These are phyloP conservation scores for Diplodia corticola DNA, from an alignment of 2,329 filamentous ascomycete genomes.

Conservation along the genomic window DNA sequence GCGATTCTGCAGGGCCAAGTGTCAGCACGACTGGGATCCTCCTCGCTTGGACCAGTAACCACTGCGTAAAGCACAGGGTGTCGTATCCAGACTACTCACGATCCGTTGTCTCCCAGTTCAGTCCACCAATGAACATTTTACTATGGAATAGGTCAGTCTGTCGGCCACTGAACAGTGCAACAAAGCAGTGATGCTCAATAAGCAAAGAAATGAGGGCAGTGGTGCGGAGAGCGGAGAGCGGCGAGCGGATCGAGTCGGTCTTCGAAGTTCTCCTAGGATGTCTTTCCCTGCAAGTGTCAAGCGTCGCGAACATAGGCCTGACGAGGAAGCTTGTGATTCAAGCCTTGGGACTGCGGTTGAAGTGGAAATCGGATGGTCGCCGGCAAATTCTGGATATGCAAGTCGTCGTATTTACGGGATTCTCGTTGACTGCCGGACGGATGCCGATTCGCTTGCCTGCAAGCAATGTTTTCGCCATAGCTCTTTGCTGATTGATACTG, in stretches of 20 bases:
- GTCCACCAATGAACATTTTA: conserved; percentile 99
- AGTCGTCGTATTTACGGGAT: background rate
- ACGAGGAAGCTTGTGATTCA: background rate
- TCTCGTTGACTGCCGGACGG: background rate
- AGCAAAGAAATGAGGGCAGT: background rate
- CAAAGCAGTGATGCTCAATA: conserved; percentile 36
- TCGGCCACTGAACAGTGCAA: conserved; percentile 22
- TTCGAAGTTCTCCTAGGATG: background rate
- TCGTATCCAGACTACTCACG: conserved; percentile 62
- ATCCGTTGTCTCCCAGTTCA: conserved; percentile 99
- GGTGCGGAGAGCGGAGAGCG: background rate
- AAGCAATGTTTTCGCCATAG: conserved; percentile 6
- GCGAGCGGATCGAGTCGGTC: conserved; percentile 19
- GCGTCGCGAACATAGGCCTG: background rate
- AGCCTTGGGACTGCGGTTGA: background rate
- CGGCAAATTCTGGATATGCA: background rate
- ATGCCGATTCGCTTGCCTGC: background rate
- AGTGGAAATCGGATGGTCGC: too few relatives aligned
- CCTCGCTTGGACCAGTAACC: conserved; percentile 10
- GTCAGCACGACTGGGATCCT: conserved; percentile 30
- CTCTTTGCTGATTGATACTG: conserved; percentile 18
- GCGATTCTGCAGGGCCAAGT: conserved; percentile 67
- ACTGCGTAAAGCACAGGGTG: background rate
- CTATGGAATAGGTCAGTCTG: conserved; percentile 49
- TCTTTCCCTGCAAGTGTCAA: background rate